These are phyloP conservation scores for Penicillium robsamsonii DNA, from an alignment of 495 filamentous ascomycete genomes.

Conservation along the genomic window DNA sequence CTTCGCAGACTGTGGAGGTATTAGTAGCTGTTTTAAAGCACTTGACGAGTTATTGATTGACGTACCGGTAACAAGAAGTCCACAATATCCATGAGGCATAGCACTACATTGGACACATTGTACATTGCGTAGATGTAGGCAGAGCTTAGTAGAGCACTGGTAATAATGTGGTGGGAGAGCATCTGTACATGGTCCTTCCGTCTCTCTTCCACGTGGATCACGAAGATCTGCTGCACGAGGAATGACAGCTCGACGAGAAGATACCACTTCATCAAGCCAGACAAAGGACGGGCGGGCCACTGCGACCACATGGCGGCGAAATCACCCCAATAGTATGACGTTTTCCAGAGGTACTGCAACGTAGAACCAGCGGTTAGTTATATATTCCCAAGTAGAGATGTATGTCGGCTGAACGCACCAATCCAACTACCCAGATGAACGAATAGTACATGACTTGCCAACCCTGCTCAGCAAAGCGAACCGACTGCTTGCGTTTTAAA, in stretches of 20 bases:
- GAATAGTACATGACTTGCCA: conserved; percentile 82
- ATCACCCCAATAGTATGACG: conserved; percentile 76
- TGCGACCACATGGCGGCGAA: conserved; percentile 74
- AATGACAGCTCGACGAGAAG: conserved; percentile 89
- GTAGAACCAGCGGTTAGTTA: conserved; percentile 4
- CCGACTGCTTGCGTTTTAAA: conserved; percentile 66
- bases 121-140: conserved; percentile 84
- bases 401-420: conserved; percentile 58
- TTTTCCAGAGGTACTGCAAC: conserved; percentile 72
- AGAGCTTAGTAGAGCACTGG: conserved; percentile 70
- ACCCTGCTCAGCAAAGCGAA: conserved; percentile 88
- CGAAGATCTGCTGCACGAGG: conserved; percentile 90
- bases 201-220: conserved; percentile 90
- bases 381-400: neutral
- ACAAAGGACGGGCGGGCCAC: conserved; percentile 75
- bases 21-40: conserved; percentile 3
- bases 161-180: conserved; percentile 93
- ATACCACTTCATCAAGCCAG: conserved; percentile 80
- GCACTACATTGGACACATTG: conserved; percentile 82
- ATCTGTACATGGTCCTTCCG: conserved; percentile 95
- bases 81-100: conserved; percentile 91
- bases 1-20: conserved; percentile 70
- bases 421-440: conserved; percentile 76
- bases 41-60: conserved; percentile 11
- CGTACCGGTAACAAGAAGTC: conserved; percentile 85